Evolutionary conservation across 805 yeast species (phyloP).

Genomic region (Candida insectorum): DNA sequence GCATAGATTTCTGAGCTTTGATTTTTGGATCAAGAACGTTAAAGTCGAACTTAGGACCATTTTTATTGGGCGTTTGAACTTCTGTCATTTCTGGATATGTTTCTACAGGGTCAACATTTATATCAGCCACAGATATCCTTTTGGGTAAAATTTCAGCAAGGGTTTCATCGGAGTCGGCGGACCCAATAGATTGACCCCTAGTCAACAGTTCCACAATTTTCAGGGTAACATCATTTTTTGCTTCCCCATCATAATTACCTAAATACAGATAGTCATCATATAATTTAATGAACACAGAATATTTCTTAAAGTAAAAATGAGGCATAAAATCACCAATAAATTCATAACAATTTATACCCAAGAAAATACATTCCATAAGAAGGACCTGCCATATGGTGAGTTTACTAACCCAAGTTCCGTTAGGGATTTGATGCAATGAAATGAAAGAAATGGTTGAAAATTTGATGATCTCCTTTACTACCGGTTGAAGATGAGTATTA

Average conservation of each 20-base stretch:
- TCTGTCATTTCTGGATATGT: neutral
- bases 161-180: slow-evolving; percentile 4
- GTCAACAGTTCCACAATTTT: slow-evolving; percentile 6
- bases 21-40: slow-evolving; percentile 3
- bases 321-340: slow-evolving; percentile 8
- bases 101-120: neutral
- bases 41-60: slow-evolving; percentile 3
- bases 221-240: slow-evolving; percentile 7
- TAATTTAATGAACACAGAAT: slow-evolving; percentile 6
- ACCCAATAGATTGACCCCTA: slow-evolving; percentile 3
- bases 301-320: slow-evolving; percentile 5
- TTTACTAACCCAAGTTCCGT: slow-evolving; percentile 2
- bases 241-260: slow-evolving; percentile 8
- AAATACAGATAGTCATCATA: slow-evolving; percentile 9
- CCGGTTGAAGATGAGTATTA: slow-evolving; percentile 9
- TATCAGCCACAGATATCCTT: slow-evolving; percentile 5
- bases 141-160: slow-evolving; percentile 12
- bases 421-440: slow-evolving; percentile 5
- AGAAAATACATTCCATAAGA: slow-evolving; percentile 6
- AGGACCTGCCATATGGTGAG: slow-evolving; percentile 5
- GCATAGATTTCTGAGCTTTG: slow-evolving; percentile 4
- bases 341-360: slow-evolving; percentile 1
- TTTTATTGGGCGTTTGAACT: neutral
- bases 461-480: slow-evolving; percentile 8
- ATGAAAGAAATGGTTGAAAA: slow-evolving; percentile 9